phyloP scores from a whole-genome alignment of 768 basidiomycete species.

The Tephrocybe sp. region DNA sequence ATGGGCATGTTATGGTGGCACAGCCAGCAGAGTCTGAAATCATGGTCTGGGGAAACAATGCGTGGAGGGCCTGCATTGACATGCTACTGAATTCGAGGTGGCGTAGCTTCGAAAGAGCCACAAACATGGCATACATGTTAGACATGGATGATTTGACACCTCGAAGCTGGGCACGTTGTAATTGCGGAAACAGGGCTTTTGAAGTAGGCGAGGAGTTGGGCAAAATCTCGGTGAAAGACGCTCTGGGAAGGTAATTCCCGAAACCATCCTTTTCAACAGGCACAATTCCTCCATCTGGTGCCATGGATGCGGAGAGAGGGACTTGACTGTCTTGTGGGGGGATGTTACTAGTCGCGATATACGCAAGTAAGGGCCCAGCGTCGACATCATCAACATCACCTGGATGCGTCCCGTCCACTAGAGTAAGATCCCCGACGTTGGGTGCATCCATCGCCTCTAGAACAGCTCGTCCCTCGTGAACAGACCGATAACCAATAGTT shows the following conservation, averaged over 20 bases:
- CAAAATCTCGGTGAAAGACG: background rate
- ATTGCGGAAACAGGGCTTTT: constrained; percentile 23
- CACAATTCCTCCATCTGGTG: background rate
- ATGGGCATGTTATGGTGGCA: constrained; percentile 22
- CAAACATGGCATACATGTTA: constrained; percentile 32
- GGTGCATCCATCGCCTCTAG: constrained; percentile 43
- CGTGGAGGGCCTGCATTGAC: constrained; percentile 31
- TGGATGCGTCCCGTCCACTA: constrained; percentile 48
- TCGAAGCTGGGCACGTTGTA: constrained; percentile 34
- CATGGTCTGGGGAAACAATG: constrained; percentile 25
- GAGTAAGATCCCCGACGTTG: constrained; percentile 31
- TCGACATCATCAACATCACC: constrained; percentile 40
- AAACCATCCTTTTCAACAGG: background rate
- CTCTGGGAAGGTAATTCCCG: background rate
- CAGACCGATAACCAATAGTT: constrained; percentile 44
- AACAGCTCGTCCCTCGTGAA: constrained; percentile 34
- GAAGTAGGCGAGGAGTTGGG: constrained; percentile 9
- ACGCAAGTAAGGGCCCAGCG: constrained; percentile 36
- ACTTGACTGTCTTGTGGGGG: constrained; percentile 16
- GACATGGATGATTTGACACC: constrained; percentile 35
- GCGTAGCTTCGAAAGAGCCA: constrained; percentile 26
- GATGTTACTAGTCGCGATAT: constrained; percentile 34
- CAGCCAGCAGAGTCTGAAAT: constrained; percentile 7
- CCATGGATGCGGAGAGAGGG: constrained; percentile 13
- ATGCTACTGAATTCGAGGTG: constrained; percentile 35